Base-by-base conservation (phyloP, 2,329 filamentous ascomycete species). In the Aspergillus carbonarius region DNA sequence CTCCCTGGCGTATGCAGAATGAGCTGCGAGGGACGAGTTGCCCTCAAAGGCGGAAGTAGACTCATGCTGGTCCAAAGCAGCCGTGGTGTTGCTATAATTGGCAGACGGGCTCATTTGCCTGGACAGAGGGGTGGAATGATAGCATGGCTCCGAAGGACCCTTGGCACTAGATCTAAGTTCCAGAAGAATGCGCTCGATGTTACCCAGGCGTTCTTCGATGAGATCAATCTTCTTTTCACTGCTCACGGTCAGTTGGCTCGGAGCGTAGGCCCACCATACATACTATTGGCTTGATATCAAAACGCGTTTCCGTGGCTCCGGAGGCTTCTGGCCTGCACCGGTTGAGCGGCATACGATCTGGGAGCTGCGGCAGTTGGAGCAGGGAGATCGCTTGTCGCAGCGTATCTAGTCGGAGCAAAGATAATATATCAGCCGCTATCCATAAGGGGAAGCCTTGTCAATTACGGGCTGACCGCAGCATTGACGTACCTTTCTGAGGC, bases 161-260 rank as follows among this genome's bases (percentile, higher is more conserved):
- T 37, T 18, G 27, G 52, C 49, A 20, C 39, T 54, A 53, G 62
- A 51, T 56, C 64, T 64, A 13, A 74, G 50, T 46, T 71, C 67
- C 35, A 44, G 61, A 15, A 70, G 66, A 63, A 66, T 68, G 68
- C 51, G 67, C 61, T 83, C 81, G 40, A 84, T 82, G n/a, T 74
- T 73, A 6, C 74, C 73, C 8, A 84, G 70, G 15, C 81, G 76
- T 30, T 80, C 76, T 63, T 82, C 81, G 52, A 84, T 82, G 12
- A 78, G 66, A 60, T 83, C 81, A 50, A 84, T 81, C 67, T 83
- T 82, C 64, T 74, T 79, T 66, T 84, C 82, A 68, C 80, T 82
- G 47, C 15, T 20, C 53, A 1, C 1, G n/a, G 7, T 34, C 62
- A 27, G 66, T 27, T 60, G 20, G 20, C 8, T 17, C 52, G 9